Base-by-base conservation (phyloP, 495 filamentous ascomycete species). In the Penicillium antarcticum region DNA sequence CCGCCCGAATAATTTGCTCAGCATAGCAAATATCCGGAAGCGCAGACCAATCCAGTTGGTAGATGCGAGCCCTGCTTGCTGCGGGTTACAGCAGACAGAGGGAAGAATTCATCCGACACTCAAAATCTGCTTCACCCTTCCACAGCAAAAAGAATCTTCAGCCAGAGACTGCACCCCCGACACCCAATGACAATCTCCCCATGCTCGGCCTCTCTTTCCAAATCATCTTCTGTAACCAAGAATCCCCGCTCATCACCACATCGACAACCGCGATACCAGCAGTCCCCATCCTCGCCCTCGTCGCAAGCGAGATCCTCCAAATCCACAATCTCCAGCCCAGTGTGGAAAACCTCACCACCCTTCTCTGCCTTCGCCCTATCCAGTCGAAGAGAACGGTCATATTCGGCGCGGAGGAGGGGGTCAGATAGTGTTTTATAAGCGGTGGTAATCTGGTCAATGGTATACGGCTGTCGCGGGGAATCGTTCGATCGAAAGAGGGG, bases 191-290 rank as follows among this genome's bases (percentile, higher is more conserved):
- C 77, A 52, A 94, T 65, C 72, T 92, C 88, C 0, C 87, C 82
- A 55, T 78, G 69, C 34, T 85, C 71, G 13, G 51, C 59, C 53
- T 82, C 80, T 58, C 80, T 80, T 58, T 89, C 87, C 31, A 96
- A 67, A 58, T 95, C 86, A 5, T 61, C 58, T 63, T 95, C 89
- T 2, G 72, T 78, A 10, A 95, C 74, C 23, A 81, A 54, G 51
- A 86, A 96, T 0, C 87, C 91, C 17, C 75, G 74, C 38, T 77
- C 75, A 69, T 91, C 88, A 14, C 91, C 91, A 71, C 91, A 96
- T 38, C 91, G 81, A 69, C 91, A 96, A 7, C 72, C 53, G 26
- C 82, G 79, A 59, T 80, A 87, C 87, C 88, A 95, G 18, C 63
- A 45, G 13, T 52, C 41, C n/a, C 34, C 42, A 4, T 44, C 56